Conservation (phyloP, 192 early-diverging fungal species). For the Mortierella antarctica region DNA sequence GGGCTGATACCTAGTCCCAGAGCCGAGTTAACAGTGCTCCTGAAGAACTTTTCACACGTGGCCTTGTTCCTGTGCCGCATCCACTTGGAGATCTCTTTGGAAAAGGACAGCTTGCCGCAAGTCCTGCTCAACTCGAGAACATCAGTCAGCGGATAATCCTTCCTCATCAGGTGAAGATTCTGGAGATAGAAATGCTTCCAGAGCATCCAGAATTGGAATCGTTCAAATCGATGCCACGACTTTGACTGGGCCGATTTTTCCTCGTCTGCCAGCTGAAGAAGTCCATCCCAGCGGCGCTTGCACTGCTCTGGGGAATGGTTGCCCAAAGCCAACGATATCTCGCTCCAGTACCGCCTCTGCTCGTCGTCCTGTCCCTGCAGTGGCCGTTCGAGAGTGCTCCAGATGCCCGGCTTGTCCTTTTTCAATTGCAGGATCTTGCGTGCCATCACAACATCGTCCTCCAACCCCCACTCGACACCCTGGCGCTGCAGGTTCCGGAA, state of each 20-base stretch:
- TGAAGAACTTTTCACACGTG: slow-evolving; percentile 24
- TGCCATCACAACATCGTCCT: slow-evolving; percentile 44
- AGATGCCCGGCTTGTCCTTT: not conserved
- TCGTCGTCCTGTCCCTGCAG: not conserved
- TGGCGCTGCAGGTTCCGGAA: slow-evolving; percentile 18
- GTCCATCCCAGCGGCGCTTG: slow-evolving; percentile 34
- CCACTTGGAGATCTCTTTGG: slow-evolving; percentile 38
- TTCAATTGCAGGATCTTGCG: slow-evolving; percentile 23
- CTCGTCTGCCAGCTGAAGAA: slow-evolving; percentile 9
- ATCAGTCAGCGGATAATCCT: not conserved
- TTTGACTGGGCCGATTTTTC: slow-evolving; percentile 29
- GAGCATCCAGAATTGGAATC: slow-evolving; percentile 44
- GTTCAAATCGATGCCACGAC: slow-evolving; percentile 32
- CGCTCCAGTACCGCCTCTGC: slow-evolving; percentile 21
- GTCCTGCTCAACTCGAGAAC: not conserved
- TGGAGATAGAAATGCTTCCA: slow-evolving; percentile 24
- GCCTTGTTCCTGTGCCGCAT: slow-evolving; percentile 31
- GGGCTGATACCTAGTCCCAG: not conserved
- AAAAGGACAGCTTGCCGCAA: slow-evolving; percentile 11
- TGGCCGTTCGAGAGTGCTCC: slow-evolving; percentile 11
- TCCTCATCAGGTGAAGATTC: not conserved
- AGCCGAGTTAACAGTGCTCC: not conserved
- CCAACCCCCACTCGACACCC: slow-evolving; percentile 31
- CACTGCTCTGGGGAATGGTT: slow-evolving; percentile 41
- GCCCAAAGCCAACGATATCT: slow-evolving; percentile 28